A percentile compares a stretch with the other conserved stretches of the same genome.
phyloP scores from a whole-genome alignment of 2,329 filamentous ascomycete genomes.

The Fusarium tanahbumbuense region DNA sequence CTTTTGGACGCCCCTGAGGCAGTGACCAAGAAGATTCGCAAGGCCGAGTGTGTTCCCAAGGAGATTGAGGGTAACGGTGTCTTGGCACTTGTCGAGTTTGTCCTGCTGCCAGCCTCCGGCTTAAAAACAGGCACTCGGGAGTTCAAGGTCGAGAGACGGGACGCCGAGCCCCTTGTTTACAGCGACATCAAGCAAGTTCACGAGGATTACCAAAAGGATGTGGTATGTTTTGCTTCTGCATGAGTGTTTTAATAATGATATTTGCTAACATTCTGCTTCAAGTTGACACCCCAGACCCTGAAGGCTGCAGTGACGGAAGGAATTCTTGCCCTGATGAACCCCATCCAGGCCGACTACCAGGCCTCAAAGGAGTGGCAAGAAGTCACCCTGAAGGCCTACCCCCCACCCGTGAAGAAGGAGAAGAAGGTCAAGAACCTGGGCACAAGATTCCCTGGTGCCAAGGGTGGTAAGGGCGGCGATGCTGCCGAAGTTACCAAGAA shows the following conservation, averaged over 20 bases:
- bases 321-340: constrained; percentile 78
- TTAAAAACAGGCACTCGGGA: constrained; percentile 66
- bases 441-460: constrained; percentile 67
- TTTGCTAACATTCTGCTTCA: constrained; percentile 5
- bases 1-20: constrained; percentile 82
- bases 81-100: constrained; percentile 85
- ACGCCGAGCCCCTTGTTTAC: constrained; percentile 83
- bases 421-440: constrained; percentile 85
- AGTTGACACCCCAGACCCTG: constrained; percentile 83
- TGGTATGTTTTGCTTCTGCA: constrained; percentile 60
- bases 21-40: constrained; percentile 85
- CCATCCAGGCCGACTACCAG: constrained; percentile 80
- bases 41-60: constrained; percentile 82
- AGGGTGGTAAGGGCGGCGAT: constrained; percentile 19
- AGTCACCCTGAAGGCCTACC: constrained; percentile 80
- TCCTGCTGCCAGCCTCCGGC: constrained; percentile 81
- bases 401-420: constrained; percentile 75
- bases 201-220: constrained; percentile 82
- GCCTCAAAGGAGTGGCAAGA: constrained; percentile 81
- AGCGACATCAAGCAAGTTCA: constrained; percentile 78
- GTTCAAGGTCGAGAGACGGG: constrained; percentile 77
- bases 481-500: constrained; percentile 21
- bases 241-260: too few species aligned
- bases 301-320: constrained; percentile 85
- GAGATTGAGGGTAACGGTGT: constrained; percentile 87